phyloP scores from a whole-genome alignment of 2,329 filamentous ascomycete genomes.

The Lachnellula subtilissima region DNA sequence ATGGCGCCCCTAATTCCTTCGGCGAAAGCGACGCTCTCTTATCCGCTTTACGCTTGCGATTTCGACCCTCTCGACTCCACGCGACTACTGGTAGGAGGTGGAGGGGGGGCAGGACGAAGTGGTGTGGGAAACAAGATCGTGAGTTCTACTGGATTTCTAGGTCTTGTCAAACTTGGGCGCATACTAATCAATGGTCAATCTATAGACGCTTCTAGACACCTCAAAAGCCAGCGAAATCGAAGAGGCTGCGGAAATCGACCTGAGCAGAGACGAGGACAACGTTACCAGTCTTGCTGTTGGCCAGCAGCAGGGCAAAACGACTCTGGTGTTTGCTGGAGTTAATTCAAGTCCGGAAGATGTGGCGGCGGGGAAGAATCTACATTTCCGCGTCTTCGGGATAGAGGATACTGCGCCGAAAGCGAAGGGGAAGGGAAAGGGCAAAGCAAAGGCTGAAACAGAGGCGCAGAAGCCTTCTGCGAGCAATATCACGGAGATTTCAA shows the following conservation, averaged over 20 bases:
- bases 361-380: constrained; percentile 72
- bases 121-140: constrained; percentile 87
- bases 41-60: constrained; percentile 81
- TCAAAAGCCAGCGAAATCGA: constrained; percentile 39
- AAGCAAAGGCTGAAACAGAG: constrained; percentile 31
- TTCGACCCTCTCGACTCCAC: constrained; percentile 78
- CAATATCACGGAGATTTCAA: constrained; percentile 48
- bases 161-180: neutral
- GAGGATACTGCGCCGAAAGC: constrained; percentile 20
- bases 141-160: constrained; percentile 32
- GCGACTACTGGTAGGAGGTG: constrained; percentile 77
- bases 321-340: constrained; percentile 68
- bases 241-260: constrained; percentile 66
- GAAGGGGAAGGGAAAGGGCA: constrained; percentile 31
- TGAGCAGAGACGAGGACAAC: constrained; percentile 82
- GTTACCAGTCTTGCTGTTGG: constrained; percentile 77
- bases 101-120: constrained; percentile 75
- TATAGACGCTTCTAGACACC: constrained; percentile 31
- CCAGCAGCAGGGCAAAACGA: constrained; percentile 50
- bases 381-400: constrained; percentile 73
- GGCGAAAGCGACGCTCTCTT: constrained; percentile 53
- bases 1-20: constrained; percentile 31
- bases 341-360: constrained; percentile 74
- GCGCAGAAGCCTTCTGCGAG: constrained; percentile 27
- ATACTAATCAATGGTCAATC: constrained; percentile 2